Percentiles rank a stretch among this genome's conserved stretches.
Evolutionary conservation across 768 basidiomycete genomes (phyloP).

Genomic region (Psilocybe sp.): DNA sequence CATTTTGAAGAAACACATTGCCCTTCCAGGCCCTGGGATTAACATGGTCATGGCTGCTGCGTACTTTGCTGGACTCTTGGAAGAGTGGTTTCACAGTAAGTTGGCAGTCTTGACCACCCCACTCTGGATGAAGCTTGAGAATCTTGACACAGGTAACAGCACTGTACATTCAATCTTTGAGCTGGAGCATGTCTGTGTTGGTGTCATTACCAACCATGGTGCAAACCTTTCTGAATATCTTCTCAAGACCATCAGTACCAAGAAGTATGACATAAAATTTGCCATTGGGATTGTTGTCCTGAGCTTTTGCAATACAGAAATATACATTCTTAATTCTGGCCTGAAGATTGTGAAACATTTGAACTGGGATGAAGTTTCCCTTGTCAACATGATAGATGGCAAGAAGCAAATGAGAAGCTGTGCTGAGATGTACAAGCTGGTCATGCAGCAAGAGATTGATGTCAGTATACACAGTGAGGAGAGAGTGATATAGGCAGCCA

Average conservation of each 20-base stretch:
- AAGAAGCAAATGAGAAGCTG: slow-evolving; percentile 21
- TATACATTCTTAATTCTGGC: slow-evolving; percentile 29
- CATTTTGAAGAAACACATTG: slow-evolving; percentile 11
- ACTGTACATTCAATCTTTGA: slow-evolving; percentile 7
- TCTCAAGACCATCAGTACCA: slow-evolving; percentile 11
- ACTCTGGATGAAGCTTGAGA: slow-evolving; percentile 13
- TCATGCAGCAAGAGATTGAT: slow-evolving; percentile 19
- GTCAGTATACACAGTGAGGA: slow-evolving; percentile 21
- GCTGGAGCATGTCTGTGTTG: slow-evolving; percentile 8
- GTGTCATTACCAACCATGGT: slow-evolving; percentile 11
- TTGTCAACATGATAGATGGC: slow-evolving; percentile 4
- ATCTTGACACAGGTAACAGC: slow-evolving; percentile 13
- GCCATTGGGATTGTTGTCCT: slow-evolving; percentile 18
- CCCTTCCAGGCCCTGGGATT: slow-evolving; percentile 19
- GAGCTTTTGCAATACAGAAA: slow-evolving; percentile 29
- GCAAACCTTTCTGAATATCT: slow-evolving; percentile 14
- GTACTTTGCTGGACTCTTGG: slow-evolving; percentile 4
- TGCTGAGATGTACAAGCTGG: slow-evolving; percentile 22
- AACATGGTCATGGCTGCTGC: slow-evolving; percentile 18
- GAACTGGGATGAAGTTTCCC: slow-evolving; percentile 20
- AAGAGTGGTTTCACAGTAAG: slow-evolving; percentile 9
- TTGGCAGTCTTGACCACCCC: slow-evolving; percentile 10
- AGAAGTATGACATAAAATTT: slow-evolving; percentile 24
- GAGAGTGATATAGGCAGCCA: slow-evolving; percentile 3
- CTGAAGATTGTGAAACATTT: slow-evolving; percentile 24